Base-by-base conservation (phyloP, 2,329 filamentous ascomycete genomes). In the Sclerotinia nivalis region DNA sequence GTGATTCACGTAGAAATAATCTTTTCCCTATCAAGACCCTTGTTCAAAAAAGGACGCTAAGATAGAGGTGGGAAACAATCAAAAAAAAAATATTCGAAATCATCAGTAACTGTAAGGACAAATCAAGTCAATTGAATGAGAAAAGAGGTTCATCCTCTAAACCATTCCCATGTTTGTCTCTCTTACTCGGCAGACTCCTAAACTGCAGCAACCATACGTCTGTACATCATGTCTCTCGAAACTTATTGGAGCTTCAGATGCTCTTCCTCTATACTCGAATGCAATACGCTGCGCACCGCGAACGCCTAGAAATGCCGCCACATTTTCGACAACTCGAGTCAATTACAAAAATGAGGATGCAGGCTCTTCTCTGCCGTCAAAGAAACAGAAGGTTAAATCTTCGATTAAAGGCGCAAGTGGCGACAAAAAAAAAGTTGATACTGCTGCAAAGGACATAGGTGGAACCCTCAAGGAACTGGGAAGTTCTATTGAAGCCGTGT, bases 181-280 rank as follows among this genome's bases (percentile, higher is more conserved):
- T 72, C 28, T 76, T 31, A 72, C 74, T 49, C 75, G 75, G 50
- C 70, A 72, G 49, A 71, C 70, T 31, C 70, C 71, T 60, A 74
- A 68, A 58, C 58, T 69, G 22, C 72, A 61, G 60, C 71, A 73
- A 20, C 54, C 71, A 59, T 73, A 77, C 55, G 71, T 74, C 37
- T 76, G 75, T 52, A 73, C 74, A 67, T 72, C 71, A 72, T 76
- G 75, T 68, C 62, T 75, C 54, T 71, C 68, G 64, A 73, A 66
- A 58, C 58, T 69, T 43, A 50, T 69, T 43, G 50, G 65, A 49
- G 58, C 69, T 28, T 45, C 65, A 54, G 43, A 66, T 28, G 69
- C 22, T 59, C 22, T 34, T 56, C 18, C 64, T 31, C 25, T 52
- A 62, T 31, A 43, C 59, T 34, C 62, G 34, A 69, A 62, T 59